Conservation (phyloP, 2,329 filamentous ascomycete genomes). For the Microdochium trichocladiopsis region DNA sequence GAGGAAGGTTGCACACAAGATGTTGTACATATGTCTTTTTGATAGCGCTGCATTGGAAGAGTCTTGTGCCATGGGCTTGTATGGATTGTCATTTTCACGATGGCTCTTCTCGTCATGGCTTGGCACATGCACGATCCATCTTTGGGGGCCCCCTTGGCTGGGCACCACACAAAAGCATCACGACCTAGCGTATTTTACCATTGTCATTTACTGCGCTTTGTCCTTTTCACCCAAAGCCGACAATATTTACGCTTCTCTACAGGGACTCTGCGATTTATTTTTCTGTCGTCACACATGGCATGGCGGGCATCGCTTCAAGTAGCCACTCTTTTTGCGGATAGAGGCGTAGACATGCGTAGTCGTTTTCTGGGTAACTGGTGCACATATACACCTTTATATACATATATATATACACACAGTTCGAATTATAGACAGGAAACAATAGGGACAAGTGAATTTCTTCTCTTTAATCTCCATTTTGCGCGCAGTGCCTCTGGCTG, state of each 20-base stretch:
- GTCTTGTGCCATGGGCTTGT: background rate
- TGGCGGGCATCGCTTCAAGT: background rate
- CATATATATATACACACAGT: too few relatives aligned
- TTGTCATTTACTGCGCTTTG: background rate
- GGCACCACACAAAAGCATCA: background rate
- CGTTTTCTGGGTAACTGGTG: too few relatives aligned
- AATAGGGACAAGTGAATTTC: too few relatives aligned
- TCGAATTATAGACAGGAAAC: too few relatives aligned
- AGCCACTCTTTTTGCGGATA: background rate
- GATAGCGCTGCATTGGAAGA: background rate
- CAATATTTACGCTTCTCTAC: background rate
- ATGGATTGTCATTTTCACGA: background rate
- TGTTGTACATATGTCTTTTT: background rate
- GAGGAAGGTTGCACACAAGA: background rate
- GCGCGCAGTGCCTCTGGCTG: too few relatives aligned
- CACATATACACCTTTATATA: too few relatives aligned
- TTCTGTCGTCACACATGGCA: background rate
- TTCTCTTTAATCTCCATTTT: too few relatives aligned
- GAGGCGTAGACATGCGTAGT: too few relatives aligned
- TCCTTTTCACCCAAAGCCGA: background rate
- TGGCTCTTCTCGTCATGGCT: background rate
- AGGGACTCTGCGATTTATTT: background rate
- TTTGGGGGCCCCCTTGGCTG: background rate
- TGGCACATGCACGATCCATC: background rate
- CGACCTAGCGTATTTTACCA: background rate